Conservation (phyloP, 1,284 basidiomycete species). For the Mycosarcoma maydis region DNA sequence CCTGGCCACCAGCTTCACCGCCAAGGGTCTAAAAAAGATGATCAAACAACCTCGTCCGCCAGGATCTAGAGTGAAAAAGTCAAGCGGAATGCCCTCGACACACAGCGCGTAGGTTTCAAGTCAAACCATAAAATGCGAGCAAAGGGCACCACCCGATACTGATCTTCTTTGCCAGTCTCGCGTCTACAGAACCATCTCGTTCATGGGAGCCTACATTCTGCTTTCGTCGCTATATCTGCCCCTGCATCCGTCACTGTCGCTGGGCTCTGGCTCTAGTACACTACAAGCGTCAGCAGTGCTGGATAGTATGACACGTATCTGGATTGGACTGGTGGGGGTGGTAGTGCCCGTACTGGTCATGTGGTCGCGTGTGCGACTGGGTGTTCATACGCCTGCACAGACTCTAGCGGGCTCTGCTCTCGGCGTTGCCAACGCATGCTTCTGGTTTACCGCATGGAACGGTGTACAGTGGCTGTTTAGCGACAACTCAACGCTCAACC, state of each 20-base stretch:
- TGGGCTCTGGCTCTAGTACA: neutral
- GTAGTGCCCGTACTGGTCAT: conserved; percentile 39
- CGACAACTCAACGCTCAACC: neutral
- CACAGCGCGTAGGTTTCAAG: conserved; percentile 39
- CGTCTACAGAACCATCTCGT: conserved; percentile 37
- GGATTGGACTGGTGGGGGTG: conserved; percentile 30
- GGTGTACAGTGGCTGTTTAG: conserved; percentile 16
- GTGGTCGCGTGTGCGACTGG: conserved; percentile 50
- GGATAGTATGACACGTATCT: conserved; percentile 23
- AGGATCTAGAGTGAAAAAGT: conserved; percentile 46
- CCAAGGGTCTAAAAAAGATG: conserved; percentile 49
- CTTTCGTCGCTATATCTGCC: conserved; percentile 36
- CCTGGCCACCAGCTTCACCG: conserved; percentile 46
- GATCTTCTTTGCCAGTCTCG: too few species aligned
- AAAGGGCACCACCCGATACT: neutral
- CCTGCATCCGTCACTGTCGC: conserved; percentile 29
- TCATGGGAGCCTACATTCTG: conserved; percentile 50
- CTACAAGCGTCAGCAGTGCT: neutral
- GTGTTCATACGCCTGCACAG: conserved; percentile 45
- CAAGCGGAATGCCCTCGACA: conserved; percentile 53
- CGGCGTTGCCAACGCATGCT: conserved; percentile 33
- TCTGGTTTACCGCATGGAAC: conserved; percentile 48
- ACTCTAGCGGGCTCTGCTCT: conserved; percentile 38
- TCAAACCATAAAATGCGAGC: too few species aligned
- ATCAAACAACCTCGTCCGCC: conserved; percentile 53